Percentiles rank a stretch among this genome's conserved stretches.
phyloP scores from a whole-genome alignment of 2,329 filamentous ascomycete species.

The Neopestalotiopsis clavispora region DNA sequence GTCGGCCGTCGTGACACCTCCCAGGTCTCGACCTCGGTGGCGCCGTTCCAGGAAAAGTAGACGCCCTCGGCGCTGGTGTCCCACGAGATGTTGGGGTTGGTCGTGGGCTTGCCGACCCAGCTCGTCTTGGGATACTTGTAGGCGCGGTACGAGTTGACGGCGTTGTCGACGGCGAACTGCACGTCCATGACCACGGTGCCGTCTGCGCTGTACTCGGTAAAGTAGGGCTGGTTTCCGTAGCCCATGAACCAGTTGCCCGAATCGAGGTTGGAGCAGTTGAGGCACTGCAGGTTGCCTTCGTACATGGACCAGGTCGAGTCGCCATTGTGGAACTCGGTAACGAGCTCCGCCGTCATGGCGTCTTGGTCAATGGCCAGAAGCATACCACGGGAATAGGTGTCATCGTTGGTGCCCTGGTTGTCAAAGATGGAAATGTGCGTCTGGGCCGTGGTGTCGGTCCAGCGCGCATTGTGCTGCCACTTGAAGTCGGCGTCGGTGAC shows the following conservation, averaged over 20 bases:
- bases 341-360: conserved; percentile 38
- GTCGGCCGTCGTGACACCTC: conserved; percentile 9
- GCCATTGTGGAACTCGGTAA: conserved; percentile 45
- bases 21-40: conserved; percentile 41
- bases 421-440: conserved; percentile 41
- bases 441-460: conserved; percentile 30
- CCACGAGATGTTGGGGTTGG: conserved; percentile 21
- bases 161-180: conserved; percentile 37
- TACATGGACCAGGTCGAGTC: conserved; percentile 35
- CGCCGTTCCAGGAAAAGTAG: conserved; percentile 51
- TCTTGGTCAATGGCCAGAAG: conserved; percentile 49
- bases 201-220: conserved; percentile 51
- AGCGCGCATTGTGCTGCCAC: conserved; percentile 45
- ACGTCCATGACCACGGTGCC: conserved; percentile 57
- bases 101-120: conserved; percentile 41
- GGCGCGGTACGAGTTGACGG: conserved; percentile 54
- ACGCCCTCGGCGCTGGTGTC: conserved; percentile 23
- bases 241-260: conserved; percentile 59
- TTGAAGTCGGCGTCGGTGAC: conserved; percentile 39
- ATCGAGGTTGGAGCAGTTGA: conserved; percentile 39
- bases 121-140: conserved; percentile 52
- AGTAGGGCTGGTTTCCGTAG: conserved; percentile 56
- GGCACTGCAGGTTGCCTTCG: conserved; percentile 57
- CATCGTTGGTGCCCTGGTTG: conserved; percentile 35
- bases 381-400: conserved; percentile 45